These are phyloP conservation scores for Phytopythium aichiense DNA, from an alignment of 352 stramenopile genomes.

Conservation along the genomic window DNA sequence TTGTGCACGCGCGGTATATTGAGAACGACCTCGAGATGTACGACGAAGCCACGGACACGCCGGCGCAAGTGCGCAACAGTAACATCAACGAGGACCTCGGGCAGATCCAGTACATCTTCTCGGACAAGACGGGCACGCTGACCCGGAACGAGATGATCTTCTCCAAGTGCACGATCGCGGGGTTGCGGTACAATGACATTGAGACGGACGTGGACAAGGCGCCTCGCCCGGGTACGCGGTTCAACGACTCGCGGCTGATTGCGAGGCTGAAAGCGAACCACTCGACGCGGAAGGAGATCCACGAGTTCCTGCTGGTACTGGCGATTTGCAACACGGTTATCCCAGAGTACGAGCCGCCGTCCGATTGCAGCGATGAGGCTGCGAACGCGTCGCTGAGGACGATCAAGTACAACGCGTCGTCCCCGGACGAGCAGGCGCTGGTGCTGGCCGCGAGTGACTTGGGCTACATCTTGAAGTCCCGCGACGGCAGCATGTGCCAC, in stretches of 20 bases:
- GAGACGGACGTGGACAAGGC: conserved; percentile 44
- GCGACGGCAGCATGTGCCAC: conserved; percentile 66
- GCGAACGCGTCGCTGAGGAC: background rate
- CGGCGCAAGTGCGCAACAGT: conserved; percentile 79
- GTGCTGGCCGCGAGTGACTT: conserved; percentile 74
- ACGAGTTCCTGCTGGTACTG: conserved; percentile 78
- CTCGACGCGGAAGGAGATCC: conserved; percentile 81
- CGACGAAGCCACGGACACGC: conserved; percentile 60
- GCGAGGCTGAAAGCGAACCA: conserved; percentile 72
- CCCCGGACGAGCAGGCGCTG: conserved; percentile 78
- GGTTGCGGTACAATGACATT: conserved; percentile 90
- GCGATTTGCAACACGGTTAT: conserved; percentile 89
- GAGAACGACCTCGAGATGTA: conserved; percentile 87
- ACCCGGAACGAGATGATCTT: conserved; percentile 90
- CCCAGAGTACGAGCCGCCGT: conserved; percentile 51
- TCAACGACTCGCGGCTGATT: conserved; percentile 75
- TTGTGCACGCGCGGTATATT: conserved; percentile 83
- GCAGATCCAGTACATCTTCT: conserved; percentile 91
- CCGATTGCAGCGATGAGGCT: conserved; percentile 14
- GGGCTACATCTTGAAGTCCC: conserved; percentile 58
- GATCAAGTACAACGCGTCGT: conserved; percentile 84
- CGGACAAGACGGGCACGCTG: conserved; percentile 85
- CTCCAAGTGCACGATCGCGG: conserved; percentile 90
- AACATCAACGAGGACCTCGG: conserved; percentile 89
- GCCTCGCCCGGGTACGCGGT: conserved; percentile 56